Base-by-base conservation (phyloP, 1,284 basidiomycete genomes). In the Tilletia horrida region DNA sequence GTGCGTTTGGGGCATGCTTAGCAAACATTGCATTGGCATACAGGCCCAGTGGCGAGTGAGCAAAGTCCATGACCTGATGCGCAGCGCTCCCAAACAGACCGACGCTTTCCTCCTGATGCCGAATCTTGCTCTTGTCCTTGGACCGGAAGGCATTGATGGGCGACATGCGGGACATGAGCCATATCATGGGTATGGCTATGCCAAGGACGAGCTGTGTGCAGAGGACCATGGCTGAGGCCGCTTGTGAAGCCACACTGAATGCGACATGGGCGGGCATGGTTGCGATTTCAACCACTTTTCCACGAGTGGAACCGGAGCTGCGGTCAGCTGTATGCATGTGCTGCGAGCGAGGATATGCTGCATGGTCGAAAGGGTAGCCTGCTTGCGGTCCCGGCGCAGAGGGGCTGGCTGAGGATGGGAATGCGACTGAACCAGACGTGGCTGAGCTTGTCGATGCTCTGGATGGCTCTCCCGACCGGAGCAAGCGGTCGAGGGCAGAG, bases 21-120 rank as follows among this genome's bases (percentile, higher is more conserved):
- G 55, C 55, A 2, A 59, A 18, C 55, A 59, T 59, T 7, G 55
- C 55, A 21, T 59, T 59, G 9, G 55, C 55, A 35, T 59, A 59
- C 55, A 59, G 11, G 1, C 55, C 55, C 9, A 59, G 55, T 6
- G 55, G 55, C 27, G 55, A 59, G 27, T 59, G 27, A 3, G 55
- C 55, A 35, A 59, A n/a, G 4, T 59, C 55, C 27, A 59, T 40
- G 14, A 29, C 55, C 8, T 59, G 55, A 31, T 31, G 29, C 9
- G 27, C 55, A 31, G 55, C 55, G 21, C 55, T 59, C 14, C 55
- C 55, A 18, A 29, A 18, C 13, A 59, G 27, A 3, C 55, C 55
- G 2, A 18, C 31, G 11, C 25, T 29, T 3, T 59, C 55, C 7
- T 59, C 27, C 29, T 59, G 55, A 3, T 29, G 25, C 7, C 18